A percentile compares a stretch with the other conserved stretches of the same genome.
Evolutionary conservation across 371 early-diverging fungal species (phyloP).

Genomic region (Blakeslea trispora): DNA sequence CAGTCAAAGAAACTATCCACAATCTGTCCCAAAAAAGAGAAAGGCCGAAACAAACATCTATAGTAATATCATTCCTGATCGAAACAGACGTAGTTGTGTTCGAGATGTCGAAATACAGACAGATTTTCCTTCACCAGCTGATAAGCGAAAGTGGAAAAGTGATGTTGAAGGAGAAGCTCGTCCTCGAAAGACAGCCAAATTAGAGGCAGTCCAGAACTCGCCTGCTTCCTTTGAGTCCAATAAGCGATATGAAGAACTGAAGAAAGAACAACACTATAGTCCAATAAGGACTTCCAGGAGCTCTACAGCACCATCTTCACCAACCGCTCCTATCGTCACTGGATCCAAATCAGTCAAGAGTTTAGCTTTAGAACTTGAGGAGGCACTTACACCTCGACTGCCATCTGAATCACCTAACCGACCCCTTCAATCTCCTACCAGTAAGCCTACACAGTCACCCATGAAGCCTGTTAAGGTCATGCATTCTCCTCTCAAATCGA

Average conservation of each 20-base stretch:
- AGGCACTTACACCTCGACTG: constrained; percentile 4
- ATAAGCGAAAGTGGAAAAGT: neutral
- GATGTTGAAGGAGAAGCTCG: neutral
- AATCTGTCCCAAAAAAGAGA: neutral
- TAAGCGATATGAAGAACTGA: neutral
- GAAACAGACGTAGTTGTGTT: constrained; percentile 1
- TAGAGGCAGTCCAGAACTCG: neutral
- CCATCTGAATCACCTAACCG: neutral
- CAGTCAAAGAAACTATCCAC: constrained; percentile 1
- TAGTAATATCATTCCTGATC: constrained; percentile 15
- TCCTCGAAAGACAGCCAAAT: neutral
- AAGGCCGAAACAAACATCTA: constrained; percentile 8
- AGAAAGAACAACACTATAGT: neutral
- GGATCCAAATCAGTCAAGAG: constrained; percentile 17
- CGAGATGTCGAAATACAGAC: constrained; percentile 21
- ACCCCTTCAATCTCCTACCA: neutral
- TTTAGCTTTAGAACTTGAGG: constrained; percentile 12
- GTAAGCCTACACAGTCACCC: neutral
- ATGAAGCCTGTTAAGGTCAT: neutral
- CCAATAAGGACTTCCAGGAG: neutral
- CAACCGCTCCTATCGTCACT: neutral
- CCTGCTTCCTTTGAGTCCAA: neutral
- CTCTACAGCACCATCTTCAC: neutral
- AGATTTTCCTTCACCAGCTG: neutral
- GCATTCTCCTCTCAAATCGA: neutral